phyloP scores from a whole-genome alignment of 148 eudicot genomes.

The Persicaria tinctoria region DNA sequence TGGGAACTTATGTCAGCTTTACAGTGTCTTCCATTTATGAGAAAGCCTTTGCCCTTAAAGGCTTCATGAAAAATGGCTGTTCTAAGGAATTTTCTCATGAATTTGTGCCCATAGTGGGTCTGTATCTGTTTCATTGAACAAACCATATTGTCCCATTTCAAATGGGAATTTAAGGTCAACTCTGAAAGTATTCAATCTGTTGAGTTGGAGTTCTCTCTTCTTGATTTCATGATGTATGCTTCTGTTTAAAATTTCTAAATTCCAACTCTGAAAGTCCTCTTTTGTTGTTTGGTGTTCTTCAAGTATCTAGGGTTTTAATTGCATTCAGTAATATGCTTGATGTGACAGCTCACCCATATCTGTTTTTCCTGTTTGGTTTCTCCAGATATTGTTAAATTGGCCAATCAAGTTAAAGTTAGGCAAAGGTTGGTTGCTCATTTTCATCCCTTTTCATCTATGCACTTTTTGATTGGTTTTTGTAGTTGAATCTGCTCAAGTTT shows the following conservation, averaged over 20 bases:
- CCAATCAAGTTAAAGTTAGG: constrained; percentile 77
- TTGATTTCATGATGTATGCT: not conserved
- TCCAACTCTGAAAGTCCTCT: not conserved
- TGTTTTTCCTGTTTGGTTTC: not conserved
- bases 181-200: not conserved
- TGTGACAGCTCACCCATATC: not conserved
- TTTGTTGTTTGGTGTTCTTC: not conserved
- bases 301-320: not conserved
- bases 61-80: not conserved
- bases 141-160: not conserved
- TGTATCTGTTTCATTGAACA: not conserved
- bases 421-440: constrained; percentile 58
- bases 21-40: not conserved
- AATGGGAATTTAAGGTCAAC: not conserved
- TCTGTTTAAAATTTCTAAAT: not conserved
- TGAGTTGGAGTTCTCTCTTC: not conserved
- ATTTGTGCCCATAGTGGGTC: not conserved
- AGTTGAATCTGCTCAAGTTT: not conserved
- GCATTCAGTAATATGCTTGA: not conserved
- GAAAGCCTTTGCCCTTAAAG: too few relatives aligned
- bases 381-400: constrained; percentile 80
- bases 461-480: not conserved
- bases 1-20: not conserved
- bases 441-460: not conserved
- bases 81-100: not conserved